Percentiles rank a stretch among this genome's conserved stretches.
Conservation (phyloP, 2,329 filamentous ascomycete species). For the Scedosporium boydii region DNA sequence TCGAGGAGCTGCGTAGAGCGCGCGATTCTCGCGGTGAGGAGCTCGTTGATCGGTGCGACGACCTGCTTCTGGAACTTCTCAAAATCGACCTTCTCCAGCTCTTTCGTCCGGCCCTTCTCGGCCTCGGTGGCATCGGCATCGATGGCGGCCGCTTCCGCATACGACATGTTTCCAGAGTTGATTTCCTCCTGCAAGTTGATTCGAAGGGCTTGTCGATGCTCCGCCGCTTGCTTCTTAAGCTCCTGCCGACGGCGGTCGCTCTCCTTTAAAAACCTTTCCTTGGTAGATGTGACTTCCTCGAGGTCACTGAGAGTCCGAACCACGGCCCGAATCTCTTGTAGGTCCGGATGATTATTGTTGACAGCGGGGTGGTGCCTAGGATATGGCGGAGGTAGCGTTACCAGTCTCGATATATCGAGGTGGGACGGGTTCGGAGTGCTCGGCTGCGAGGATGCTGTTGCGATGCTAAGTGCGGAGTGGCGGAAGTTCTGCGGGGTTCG, state of each 20-base stretch:
- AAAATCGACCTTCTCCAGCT: conserved; percentile 70
- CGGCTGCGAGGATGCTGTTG: conserved; percentile 31
- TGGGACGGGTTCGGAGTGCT: conserved; percentile 40
- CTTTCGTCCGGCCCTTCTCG: conserved; percentile 62
- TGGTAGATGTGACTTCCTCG: conserved; percentile 59
- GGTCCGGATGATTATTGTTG: conserved; percentile 87
- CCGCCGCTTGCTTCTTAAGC: conserved; percentile 35
- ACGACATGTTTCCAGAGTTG: conserved; percentile 66
- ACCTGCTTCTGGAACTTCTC: conserved; percentile 77
- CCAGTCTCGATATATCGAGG: conserved; percentile 81
- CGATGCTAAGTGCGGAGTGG: conserved; percentile 28
- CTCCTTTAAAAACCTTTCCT: conserved; percentile 48
- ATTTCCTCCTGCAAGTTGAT: conserved; percentile 72
- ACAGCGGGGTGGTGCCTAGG: conserved; percentile 91
- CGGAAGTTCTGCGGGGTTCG: conserved; percentile 34
- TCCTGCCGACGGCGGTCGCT: conserved; percentile 51
- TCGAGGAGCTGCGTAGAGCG: conserved; percentile 70
- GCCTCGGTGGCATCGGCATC: conserved; percentile 64
- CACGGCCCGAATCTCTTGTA: conserved; percentile 65
- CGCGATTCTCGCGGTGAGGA: conserved; percentile 66
- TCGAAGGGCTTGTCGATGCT: conserved; percentile 55
- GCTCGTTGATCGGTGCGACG: conserved; percentile 71
- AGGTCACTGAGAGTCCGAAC: conserved; percentile 69
- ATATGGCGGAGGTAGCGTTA: conserved; percentile 88
- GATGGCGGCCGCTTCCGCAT: conserved; percentile 71